These are phyloP conservation scores for Fusarium sp. DNA, from an alignment of 2,329 filamentous ascomycete genomes.

Conservation along the genomic window DNA sequence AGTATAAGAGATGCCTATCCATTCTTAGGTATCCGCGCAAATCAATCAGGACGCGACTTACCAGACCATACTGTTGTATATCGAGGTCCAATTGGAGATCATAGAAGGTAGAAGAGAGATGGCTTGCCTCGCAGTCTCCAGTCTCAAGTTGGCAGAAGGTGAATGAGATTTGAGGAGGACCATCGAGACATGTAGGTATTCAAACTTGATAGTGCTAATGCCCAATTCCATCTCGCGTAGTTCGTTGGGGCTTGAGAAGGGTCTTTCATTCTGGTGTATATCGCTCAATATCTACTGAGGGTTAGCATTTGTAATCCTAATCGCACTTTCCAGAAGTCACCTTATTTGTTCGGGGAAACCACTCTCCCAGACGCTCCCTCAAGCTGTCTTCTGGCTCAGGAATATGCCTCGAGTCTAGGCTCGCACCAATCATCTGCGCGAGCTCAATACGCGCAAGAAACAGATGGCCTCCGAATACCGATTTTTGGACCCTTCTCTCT, in stretches of 20 bases:
- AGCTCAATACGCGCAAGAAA: neutral
- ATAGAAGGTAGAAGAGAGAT: constrained; percentile 1
- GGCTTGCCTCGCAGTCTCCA: neutral
- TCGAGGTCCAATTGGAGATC: constrained; percentile 1
- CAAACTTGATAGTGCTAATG: neutral
- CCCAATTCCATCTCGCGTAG: constrained; percentile 1
- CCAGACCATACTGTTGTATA: constrained; percentile 17
- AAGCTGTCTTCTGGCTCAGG: neutral
- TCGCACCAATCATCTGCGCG: neutral
- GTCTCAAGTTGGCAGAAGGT: neutral
- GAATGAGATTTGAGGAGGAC: neutral
- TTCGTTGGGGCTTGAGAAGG: neutral
- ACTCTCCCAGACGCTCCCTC: accelerated
- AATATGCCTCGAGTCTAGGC: accelerated
- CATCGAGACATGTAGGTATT: neutral
- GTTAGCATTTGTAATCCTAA: neutral
- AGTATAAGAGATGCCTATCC: constrained; percentile 5
- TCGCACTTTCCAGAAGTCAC: neutral
- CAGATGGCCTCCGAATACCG: neutral
- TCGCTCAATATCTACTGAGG: neutral
- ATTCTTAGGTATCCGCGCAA: neutral
- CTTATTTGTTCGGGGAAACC: neutral
- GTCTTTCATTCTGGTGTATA: neutral
- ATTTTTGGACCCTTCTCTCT: accelerated
- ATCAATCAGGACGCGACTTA: accelerated